Conservation (phyloP, 495 filamentous ascomycete species). For the Talaromyces thailandensis region DNA sequence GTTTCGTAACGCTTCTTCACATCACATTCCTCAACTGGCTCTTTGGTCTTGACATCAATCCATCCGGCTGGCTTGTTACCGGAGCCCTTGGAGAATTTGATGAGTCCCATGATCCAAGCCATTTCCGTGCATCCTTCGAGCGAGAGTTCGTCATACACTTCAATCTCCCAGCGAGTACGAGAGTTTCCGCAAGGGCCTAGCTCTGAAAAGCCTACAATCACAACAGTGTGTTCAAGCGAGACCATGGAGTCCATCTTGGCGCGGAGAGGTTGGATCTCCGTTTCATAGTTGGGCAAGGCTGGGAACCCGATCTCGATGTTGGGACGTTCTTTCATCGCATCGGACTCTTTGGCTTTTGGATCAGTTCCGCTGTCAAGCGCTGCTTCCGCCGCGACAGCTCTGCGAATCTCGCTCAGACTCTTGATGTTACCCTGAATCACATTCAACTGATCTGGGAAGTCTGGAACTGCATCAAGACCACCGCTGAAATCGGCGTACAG, state of each 20-base stretch:
- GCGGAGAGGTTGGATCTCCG: background rate
- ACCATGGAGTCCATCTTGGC: constrained; percentile 12
- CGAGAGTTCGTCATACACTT: background rate
- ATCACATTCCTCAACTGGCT: constrained; percentile 11
- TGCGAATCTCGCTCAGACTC: background rate
- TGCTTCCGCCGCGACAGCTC: background rate
- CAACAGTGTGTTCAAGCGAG: constrained; percentile 11
- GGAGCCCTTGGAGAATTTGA: background rate
- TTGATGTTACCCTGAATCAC: background rate
- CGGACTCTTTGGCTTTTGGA: background rate
- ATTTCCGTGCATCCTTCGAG: background rate
- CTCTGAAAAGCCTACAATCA: constrained; percentile 16
- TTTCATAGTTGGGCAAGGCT: background rate
- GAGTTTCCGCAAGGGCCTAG: constrained; percentile 15
- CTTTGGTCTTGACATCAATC: constrained; percentile 10
- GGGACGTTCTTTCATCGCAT: background rate
- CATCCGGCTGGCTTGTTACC: constrained; percentile 10
- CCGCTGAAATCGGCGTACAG: constrained; percentile 14
- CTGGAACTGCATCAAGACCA: constrained; percentile 2
- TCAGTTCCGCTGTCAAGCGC: background rate
- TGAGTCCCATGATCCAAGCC: background rate
- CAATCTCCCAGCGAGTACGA: constrained; percentile 18
- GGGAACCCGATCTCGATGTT: background rate
- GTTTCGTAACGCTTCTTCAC: constrained; percentile 7
- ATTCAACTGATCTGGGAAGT: background rate